These are phyloP conservation scores for Spinacia oleracea DNA, from an alignment of 179 eudicot genomes.

Conservation along the genomic window DNA sequence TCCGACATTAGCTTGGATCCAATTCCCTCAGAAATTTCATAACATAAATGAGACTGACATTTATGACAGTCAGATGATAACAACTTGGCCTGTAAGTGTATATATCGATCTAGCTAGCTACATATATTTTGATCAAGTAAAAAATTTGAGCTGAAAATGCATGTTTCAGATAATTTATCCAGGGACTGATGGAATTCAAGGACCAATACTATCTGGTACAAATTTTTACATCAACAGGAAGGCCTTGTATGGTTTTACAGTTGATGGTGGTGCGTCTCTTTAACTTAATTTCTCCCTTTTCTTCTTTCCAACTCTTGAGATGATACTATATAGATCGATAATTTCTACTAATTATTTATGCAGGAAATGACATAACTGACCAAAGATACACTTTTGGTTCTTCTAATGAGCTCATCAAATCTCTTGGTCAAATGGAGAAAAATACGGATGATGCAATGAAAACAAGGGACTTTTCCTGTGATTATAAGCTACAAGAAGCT, in stretches of 20 bases:
- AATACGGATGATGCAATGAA: slow-evolving; percentile 4
- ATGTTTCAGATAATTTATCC: slow-evolving; percentile 29
- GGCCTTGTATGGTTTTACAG: slow-evolving; percentile 29
- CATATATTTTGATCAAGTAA: too few relatives aligned
- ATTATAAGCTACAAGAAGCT: slow-evolving; percentile 31
- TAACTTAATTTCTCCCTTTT: too few relatives aligned
- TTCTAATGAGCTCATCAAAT: slow-evolving; percentile 40
- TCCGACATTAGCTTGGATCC: slow-evolving; percentile 40
- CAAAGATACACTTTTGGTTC: slow-evolving; percentile 31
- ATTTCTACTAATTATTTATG: too few relatives aligned
- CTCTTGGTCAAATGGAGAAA: slow-evolving; percentile 23
- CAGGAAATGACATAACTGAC: slow-evolving; percentile 28
- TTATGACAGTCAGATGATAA: slow-evolving; percentile 33
- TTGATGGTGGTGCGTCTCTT: neutral
- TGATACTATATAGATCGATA: too few relatives aligned
- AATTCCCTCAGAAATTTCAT: slow-evolving; percentile 49
- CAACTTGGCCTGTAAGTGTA: slow-evolving; percentile 26
- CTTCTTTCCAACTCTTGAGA: too few relatives aligned
- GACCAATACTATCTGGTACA: slow-evolving; percentile 42
- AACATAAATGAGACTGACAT: slow-evolving; percentile 37
- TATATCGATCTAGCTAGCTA: too few relatives aligned
- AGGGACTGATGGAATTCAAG: slow-evolving; percentile 44
- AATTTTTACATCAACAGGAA: slow-evolving; percentile 49
- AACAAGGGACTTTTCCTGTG: neutral
- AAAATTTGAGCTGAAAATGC: too few relatives aligned